These are phyloP conservation scores for Amphichorda felina DNA, from an alignment of 2,329 filamentous ascomycete genomes.

Conservation along the genomic window DNA sequence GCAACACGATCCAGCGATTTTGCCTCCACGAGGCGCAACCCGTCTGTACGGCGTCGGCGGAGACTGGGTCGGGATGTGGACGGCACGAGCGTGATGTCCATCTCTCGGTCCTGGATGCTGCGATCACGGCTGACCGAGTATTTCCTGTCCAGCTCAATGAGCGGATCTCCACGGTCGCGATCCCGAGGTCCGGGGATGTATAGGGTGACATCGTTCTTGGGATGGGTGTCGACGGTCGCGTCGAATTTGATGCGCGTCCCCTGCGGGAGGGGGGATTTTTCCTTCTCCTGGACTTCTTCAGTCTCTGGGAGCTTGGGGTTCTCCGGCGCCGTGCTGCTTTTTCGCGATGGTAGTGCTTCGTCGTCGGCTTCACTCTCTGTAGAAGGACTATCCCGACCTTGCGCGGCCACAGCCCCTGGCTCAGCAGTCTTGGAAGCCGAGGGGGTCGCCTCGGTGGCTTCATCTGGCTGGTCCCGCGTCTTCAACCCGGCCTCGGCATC, in stretches of 20 bases:
- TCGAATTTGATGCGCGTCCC: conserved; percentile 19
- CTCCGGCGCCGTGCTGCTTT: too few species aligned
- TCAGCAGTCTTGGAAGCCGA: too few species aligned
- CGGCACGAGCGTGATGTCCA: too few species aligned
- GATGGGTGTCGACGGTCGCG: conserved; percentile 12
- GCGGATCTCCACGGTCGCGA: conserved; percentile 15
- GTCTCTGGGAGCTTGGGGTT: too few species aligned
- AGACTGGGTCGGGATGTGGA: conserved; percentile 2
- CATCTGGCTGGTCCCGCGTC: too few species aligned
- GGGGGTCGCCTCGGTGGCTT: too few species aligned
- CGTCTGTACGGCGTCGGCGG: conserved; percentile 12
- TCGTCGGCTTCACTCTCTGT: too few species aligned
- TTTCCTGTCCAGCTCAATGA: conserved; percentile 12
- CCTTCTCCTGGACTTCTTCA: neutral
- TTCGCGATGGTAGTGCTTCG: too few species aligned
- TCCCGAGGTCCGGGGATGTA: conserved; percentile 20
- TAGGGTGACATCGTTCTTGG: conserved; percentile 10
- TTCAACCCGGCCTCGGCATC: too few species aligned
- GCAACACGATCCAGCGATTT: conserved; percentile 21
- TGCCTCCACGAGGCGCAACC: too few species aligned
- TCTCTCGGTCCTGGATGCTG: conserved; percentile 1
- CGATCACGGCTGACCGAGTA: conserved; percentile 10
- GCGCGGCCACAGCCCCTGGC: too few species aligned
- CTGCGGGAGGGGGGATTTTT: neutral
- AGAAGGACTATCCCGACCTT: too few species aligned